Conservation (phyloP, 176 grass and related monocot genomes). For the Oryza coarctata region DNA sequence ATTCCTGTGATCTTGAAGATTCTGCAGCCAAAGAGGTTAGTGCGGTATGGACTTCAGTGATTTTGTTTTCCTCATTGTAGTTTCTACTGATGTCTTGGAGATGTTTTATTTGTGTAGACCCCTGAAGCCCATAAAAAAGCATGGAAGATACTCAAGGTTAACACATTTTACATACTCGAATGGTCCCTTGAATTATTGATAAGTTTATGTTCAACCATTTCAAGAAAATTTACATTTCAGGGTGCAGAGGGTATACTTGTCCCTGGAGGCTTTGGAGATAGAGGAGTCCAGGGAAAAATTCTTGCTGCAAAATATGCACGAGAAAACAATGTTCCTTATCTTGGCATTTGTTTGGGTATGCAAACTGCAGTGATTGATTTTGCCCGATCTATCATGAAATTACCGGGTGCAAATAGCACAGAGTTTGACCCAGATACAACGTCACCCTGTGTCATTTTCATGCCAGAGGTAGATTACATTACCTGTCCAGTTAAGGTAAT, state of each 20-base stretch:
- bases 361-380: conserved; percentile 94
- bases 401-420: conserved; percentile 72
- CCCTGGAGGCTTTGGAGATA: conserved; percentile 92
- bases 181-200: conserved; percentile 11
- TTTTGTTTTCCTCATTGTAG: conserved; percentile 27
- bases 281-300: conserved; percentile 94
- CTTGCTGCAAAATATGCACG: conserved; percentile 96
- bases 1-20: conserved; percentile 92
- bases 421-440: conserved; percentile 81
- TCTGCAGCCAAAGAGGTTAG: conserved; percentile 65
- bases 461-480: conserved; percentile 80
- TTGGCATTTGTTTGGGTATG: conserved; percentile 98
- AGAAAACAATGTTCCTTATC: conserved; percentile 77
- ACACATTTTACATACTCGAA: conserved; percentile 31
- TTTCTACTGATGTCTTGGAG: conserved; percentile 21
- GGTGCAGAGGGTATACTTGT: conserved; percentile 86
- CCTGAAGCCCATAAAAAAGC: conserved; percentile 75
- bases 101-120: conserved; percentile 53
- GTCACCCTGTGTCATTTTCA: conserved; percentile 77
- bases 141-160: conserved; percentile 88
- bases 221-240: conserved; percentile 47
- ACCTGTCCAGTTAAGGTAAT: background rate
- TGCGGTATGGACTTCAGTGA: conserved; percentile 21
- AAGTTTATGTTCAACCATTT: conserved; percentile 12
- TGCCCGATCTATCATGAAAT: conserved; percentile 81